A percentile compares a stretch with the other conserved stretches of the same genome.
These are phyloP conservation scores for Amanita pseudoporphyria DNA, from an alignment of 768 basidiomycete genomes.

Conservation along the genomic window DNA sequence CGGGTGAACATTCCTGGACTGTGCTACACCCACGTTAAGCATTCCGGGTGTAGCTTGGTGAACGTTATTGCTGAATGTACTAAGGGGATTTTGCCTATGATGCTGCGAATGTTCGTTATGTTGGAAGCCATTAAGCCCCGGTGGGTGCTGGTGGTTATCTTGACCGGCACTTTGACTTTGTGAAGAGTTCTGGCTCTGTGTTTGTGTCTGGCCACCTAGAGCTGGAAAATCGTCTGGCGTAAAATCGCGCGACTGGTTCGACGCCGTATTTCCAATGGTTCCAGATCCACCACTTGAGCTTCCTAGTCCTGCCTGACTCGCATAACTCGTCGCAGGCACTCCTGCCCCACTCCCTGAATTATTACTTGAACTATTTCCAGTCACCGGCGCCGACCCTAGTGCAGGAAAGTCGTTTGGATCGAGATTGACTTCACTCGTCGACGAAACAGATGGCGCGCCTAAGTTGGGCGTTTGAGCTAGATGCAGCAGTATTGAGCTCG, in stretches of 20 bases:
- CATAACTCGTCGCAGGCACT: conserved; percentile 58
- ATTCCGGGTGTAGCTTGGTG: conserved; percentile 53
- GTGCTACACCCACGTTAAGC: conserved; percentile 41
- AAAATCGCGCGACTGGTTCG: conserved; percentile 52
- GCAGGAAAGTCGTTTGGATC: conserved; percentile 89
- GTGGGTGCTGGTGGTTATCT: conserved; percentile 50
- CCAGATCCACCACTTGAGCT: conserved; percentile 27
- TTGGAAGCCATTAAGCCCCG: conserved; percentile 67
- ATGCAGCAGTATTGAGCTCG: conserved; percentile 45
- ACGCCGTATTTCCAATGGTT: conserved; percentile 18
- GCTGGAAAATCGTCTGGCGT: conserved; percentile 90
- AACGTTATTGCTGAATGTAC: conserved; percentile 32
- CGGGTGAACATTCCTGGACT: conserved; percentile 37
- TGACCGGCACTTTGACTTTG: conserved; percentile 25
- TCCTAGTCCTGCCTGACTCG: conserved; percentile 65
- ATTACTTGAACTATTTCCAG: conserved; percentile 29
- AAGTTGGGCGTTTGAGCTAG: conserved; percentile 42
- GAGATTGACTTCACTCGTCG: conserved; percentile 65
- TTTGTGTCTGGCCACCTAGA: conserved; percentile 53
- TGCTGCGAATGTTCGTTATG: conserved; percentile 37
- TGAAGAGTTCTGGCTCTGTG: conserved; percentile 24
- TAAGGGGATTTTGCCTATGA: conserved; percentile 49
- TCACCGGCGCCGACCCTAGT: conserved; percentile 53
- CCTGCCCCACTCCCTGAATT: conserved; percentile 25
- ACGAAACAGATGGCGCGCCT: conserved; percentile 51